Percentiles rank a stretch among this genome's conserved stretches.
phyloP scores from a whole-genome alignment of 352 stramenopile species.

The Globisporangium paddicum region DNA sequence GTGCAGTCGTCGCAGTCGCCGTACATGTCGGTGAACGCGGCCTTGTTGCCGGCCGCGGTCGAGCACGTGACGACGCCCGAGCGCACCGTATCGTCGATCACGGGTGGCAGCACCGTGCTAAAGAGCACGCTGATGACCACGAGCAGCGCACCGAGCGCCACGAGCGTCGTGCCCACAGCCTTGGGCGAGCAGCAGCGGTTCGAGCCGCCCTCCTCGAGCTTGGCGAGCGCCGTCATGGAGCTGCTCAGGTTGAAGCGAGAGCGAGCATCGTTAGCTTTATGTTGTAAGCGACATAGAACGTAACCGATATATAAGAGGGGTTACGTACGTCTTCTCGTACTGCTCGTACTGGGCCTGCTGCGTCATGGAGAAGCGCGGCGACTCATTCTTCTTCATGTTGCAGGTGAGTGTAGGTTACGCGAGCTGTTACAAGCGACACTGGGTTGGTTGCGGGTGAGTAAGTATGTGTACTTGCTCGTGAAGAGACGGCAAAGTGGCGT shows the following conservation, averaged over 20 bases:
- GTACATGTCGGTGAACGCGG: conserved; percentile 48
- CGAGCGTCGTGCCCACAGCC: conserved; percentile 29
- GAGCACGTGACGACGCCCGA: conserved; percentile 37
- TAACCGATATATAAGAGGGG: not conserved
- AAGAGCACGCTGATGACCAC: conserved; percentile 46
- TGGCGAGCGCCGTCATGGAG: conserved; percentile 11
- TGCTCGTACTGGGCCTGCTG: conserved; percentile 13
- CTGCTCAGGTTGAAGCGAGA: not conserved
- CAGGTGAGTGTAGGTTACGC: too few species aligned
- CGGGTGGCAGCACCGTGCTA: conserved; percentile 40
- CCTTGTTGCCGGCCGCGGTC: conserved; percentile 28
- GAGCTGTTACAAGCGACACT: not conserved
- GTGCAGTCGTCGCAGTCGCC: conserved; percentile 73
- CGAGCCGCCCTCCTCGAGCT: conserved; percentile 13
- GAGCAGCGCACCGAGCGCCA: conserved; percentile 24
- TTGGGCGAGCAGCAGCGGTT: conserved; percentile 31
- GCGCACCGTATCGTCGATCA: conserved; percentile 44
- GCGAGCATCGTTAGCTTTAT: not conserved
- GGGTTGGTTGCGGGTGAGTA: not conserved
- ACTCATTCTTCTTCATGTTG: conserved; percentile 7
- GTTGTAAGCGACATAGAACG: not conserved
- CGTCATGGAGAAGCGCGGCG: conserved; percentile 15
- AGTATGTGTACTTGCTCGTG: not conserved
- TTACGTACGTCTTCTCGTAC: conserved; percentile 8
- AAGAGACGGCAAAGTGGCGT: not conserved